Evolutionary conservation across 2,329 filamentous ascomycete species (phyloP).

Genomic region (Pseudogymnoascus sp.): DNA sequence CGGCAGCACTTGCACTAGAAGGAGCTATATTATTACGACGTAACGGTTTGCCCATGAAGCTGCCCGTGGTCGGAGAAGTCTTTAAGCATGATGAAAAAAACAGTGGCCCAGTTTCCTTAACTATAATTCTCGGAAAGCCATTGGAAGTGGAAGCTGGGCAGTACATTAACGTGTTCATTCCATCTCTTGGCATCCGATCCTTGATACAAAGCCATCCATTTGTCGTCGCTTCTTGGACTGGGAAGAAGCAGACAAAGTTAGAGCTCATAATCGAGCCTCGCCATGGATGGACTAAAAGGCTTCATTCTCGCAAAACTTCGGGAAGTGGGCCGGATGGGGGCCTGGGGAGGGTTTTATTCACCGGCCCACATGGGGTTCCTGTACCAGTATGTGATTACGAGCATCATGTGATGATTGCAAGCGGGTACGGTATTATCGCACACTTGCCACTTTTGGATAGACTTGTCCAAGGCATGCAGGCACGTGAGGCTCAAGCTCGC

Average conservation of each 20-base stretch:
- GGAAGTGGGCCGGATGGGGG: neutral
- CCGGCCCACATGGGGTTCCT: conserved; percentile 10
- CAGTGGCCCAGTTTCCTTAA: neutral
- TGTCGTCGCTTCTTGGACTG: conserved; percentile 22
- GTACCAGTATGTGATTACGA: conserved; percentile 12
- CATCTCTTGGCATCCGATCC: conserved; percentile 7
- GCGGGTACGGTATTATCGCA: conserved; percentile 12
- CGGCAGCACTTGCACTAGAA: no score
- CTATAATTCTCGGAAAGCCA: conserved; percentile 7
- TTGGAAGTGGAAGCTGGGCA: neutral
- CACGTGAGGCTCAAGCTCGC: conserved; percentile 12
- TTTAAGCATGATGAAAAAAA: no score
- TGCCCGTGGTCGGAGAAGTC: neutral
- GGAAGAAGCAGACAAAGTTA: conserved; percentile 16
- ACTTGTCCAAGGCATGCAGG: conserved; percentile 11
- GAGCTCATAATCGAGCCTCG: conserved; percentile 17
- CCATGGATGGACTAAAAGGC: conserved; percentile 13
- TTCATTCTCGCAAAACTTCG: conserved; percentile 7
- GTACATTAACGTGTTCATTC: conserved; percentile 15
- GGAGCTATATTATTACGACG: no score
- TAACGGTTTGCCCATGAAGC: conserved; percentile 8
- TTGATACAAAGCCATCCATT: conserved; percentile 23
- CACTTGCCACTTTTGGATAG: conserved; percentile 7
- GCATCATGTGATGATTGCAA: conserved; percentile 14
- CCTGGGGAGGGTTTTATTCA: conserved; percentile 12